phyloP scores from a whole-genome alignment of 2,329 filamentous ascomycete genomes.

The Fusarium irregulare region DNA sequence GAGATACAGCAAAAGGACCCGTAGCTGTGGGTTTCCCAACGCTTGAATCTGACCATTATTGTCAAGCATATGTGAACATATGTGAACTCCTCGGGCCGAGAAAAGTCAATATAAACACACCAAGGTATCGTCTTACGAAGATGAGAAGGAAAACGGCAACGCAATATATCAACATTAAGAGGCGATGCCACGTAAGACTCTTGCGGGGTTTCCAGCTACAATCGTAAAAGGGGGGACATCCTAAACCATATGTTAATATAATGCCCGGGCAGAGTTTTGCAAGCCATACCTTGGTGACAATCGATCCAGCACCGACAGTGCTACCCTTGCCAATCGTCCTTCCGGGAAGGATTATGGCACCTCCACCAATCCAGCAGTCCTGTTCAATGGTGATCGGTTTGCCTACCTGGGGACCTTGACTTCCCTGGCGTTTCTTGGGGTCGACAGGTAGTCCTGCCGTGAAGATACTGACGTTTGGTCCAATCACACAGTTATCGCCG shows the following conservation, averaged over 20 bases:
- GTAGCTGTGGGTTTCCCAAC: conserved; percentile 39
- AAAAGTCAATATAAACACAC: conserved; percentile 31
- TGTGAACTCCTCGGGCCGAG: neutral
- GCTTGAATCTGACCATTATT: conserved; percentile 29
- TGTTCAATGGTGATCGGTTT: conserved; percentile 82
- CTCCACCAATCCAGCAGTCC: conserved; percentile 85
- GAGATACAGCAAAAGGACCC: conserved; percentile 16
- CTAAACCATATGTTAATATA: conserved; percentile 48
- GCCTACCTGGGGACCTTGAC: conserved; percentile 76
- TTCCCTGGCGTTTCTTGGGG: conserved; percentile 77
- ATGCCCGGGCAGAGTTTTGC: neutral
- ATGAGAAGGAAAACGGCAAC: conserved; percentile 22
- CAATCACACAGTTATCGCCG: conserved; percentile 80
- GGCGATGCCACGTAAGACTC: conserved; percentile 59
- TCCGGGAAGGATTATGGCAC: conserved; percentile 80
- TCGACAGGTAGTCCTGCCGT: conserved; percentile 80
- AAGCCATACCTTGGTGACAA: conserved; percentile 78
- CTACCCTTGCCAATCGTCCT: conserved; percentile 83
- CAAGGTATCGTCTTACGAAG: conserved; percentile 50
- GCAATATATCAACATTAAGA: conserved; percentile 40
- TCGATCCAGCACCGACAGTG: conserved; percentile 83
- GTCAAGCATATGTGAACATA: conserved; percentile 4
- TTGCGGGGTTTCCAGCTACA: conserved; percentile 76
- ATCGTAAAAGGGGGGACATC: conserved; percentile 76
- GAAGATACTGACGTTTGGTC: conserved; percentile 88